phyloP scores from a whole-genome alignment of 805 yeast genomes.

The Cyberlindnera americana region DNA sequence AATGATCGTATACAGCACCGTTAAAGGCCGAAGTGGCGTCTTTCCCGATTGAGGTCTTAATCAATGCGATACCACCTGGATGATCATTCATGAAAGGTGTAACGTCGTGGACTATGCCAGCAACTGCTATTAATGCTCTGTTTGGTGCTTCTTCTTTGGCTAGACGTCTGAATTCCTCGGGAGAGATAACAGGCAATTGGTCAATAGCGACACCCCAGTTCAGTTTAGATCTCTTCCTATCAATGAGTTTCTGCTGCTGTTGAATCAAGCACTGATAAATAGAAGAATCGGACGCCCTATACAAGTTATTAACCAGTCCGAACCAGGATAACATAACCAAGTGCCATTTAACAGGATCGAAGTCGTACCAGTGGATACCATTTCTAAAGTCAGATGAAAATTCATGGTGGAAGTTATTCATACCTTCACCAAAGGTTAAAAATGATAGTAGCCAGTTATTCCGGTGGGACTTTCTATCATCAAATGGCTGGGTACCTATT shows the following conservation, averaged over 20 bases:
- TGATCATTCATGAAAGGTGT: constrained; percentile 88
- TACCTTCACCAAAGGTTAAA: constrained; percentile 86
- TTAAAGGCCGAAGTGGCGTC: constrained; percentile 93
- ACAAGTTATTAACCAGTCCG: constrained; percentile 57
- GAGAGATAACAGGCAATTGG: constrained; percentile 66
- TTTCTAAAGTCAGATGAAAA: constrained; percentile 88
- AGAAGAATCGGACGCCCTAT: constrained; percentile 41
- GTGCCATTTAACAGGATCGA: constrained; percentile 85
- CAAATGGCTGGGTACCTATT: constrained; percentile 70
- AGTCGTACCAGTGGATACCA: constrained; percentile 66
- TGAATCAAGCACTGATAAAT: constrained; percentile 70
- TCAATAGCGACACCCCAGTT: constrained; percentile 96
- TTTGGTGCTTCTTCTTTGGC: constrained; percentile 42
- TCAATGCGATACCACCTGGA: constrained; percentile 86
- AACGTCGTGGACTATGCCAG: constrained; percentile 90
- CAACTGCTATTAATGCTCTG: constrained; percentile 72
- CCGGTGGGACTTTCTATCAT: constrained; percentile 68
- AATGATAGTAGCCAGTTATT: constrained; percentile 58
- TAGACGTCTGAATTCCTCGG: constrained; percentile 43
- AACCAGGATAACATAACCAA: constrained; percentile 44
- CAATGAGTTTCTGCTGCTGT: constrained; percentile 79
- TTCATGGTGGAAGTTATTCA: constrained; percentile 93
- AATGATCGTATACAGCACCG: constrained; percentile 92
- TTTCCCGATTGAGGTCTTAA: constrained; percentile 79
- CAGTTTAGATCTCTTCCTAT: constrained; percentile 68